Evolutionary conservation across 225 moss, liverwort and hornwort species (phyloP), one percentile per base, ranked within the genome.

Genomic region (Neckera pumila): DNA sequence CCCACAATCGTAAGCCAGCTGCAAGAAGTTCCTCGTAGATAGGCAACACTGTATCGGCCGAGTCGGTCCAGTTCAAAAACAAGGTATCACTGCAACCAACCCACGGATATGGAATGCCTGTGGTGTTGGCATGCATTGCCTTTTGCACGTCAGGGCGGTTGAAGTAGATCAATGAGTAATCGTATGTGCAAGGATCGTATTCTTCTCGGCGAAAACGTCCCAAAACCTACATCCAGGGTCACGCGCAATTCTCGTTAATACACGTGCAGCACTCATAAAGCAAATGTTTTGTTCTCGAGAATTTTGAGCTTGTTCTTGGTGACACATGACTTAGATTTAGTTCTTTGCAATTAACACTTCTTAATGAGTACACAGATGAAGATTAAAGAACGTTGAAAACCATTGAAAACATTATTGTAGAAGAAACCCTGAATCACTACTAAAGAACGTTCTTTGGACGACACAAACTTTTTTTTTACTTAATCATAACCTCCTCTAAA

Each of bases 101-200:
- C 95, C 96, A 96, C 6, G 66, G 86, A 38, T 93, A 96, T 10
- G 92, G 88, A 80, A 96, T 93, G 45, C 92, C 83, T 7, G 94
- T 95, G 31, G 90, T 86, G 73, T 96, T 96, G 82, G 96, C 93
- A 54, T 97, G 97, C 87, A 97, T 93, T 12, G 97, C 94, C 85
- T 93, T 76, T 34, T 96, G 97, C 62, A 97, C 96, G 27, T 94
- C 93, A 1, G 89, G 93, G 23, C 90, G 83, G 70, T 97, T 96
- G 64, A 96, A 93, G 89, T 97, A 97, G 56, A 81, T 81, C 17
- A 75, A 6, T 6, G 93, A 93, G 80, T 95, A 92, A 64, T 93
- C 86, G 9, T 90, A 89, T 14, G 89, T 83, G 87, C 96, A 97
- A 36, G 95, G 92, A 78, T 91, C 91, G 25, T 87, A 88, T 42